These are phyloP conservation scores for Chlorencoelia australis DNA, from an alignment of 2,329 filamentous ascomycete species.

Conservation along the genomic window DNA sequence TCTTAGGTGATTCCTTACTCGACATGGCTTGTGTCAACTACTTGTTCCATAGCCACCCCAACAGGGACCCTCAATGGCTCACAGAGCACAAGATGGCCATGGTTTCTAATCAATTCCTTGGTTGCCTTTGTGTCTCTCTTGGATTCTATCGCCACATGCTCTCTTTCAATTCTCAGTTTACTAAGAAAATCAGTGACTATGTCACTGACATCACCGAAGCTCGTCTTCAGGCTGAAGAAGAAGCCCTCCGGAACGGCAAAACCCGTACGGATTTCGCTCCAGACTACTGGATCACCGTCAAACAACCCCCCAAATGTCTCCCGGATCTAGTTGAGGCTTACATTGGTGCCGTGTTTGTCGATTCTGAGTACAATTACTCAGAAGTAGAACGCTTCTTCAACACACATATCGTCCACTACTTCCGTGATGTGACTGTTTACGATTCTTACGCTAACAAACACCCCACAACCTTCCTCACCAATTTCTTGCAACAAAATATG, in stretches of 20 bases:
- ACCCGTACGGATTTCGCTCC: slow-evolving; percentile 34
- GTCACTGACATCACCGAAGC: slow-evolving; percentile 48
- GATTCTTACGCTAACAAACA: slow-evolving; percentile 82
- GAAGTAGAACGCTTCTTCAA: slow-evolving; percentile 70
- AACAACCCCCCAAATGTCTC: slow-evolving; percentile 61
- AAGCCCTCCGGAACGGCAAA: slow-evolving; percentile 28
- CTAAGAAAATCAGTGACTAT: slow-evolving; percentile 41
- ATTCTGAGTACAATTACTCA: slow-evolving; percentile 68
- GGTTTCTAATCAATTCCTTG: slow-evolving; percentile 92
- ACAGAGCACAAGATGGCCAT: slow-evolving; percentile 99
- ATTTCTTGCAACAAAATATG: slow-evolving; percentile 52
- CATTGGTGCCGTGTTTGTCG: slow-evolving; percentile 83
- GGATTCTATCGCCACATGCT: slow-evolving; percentile 68
- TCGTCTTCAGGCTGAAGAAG: slow-evolving; percentile 30
- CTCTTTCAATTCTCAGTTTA: slow-evolving; percentile 36
- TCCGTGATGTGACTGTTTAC: slow-evolving; percentile 77
- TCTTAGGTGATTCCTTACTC: slow-evolving; percentile 79
- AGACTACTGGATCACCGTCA: slow-evolving; percentile 60
- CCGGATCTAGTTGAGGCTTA: slow-evolving; percentile 86
- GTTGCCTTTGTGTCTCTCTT: slow-evolving; percentile 67
- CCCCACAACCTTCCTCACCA: slow-evolving; percentile 64
- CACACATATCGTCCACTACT: slow-evolving; percentile 64
- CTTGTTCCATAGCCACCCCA: slow-evolving; percentile 66
- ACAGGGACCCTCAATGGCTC: slow-evolving; percentile 86
- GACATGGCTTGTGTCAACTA: slow-evolving; percentile 80